These are phyloP conservation scores for Lyophyllum atratum DNA, from an alignment of 768 basidiomycete species.

Conservation along the genomic window DNA sequence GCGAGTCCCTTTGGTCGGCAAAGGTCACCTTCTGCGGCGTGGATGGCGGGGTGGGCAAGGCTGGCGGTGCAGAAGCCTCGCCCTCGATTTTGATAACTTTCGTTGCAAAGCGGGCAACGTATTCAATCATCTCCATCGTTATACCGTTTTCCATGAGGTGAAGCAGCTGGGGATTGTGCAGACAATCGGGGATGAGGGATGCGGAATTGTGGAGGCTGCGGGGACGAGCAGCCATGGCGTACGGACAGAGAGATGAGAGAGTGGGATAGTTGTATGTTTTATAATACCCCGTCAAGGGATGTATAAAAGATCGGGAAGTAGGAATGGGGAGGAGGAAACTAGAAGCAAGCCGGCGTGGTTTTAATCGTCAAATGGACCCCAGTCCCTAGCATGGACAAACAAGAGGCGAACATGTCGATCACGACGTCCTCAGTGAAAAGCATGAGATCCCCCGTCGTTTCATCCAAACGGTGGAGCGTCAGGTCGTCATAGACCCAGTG, in stretches of 20 bases:
- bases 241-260: slow-evolving; percentile 27
- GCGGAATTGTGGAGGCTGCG: slow-evolving; percentile 59
- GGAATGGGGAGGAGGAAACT: slow-evolving; percentile 19
- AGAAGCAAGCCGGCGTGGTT: slow-evolving; percentile 7
- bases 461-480: not conserved
- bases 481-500: not conserved
- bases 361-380: slow-evolving; percentile 5
- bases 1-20: slow-evolving; percentile 32
- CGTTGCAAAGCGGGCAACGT: slow-evolving; percentile 78
- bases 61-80: slow-evolving; percentile 38
- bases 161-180: slow-evolving; percentile 82
- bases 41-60: slow-evolving; percentile 67
- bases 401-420: slow-evolving; percentile 19
- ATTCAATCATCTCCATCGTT: slow-evolving; percentile 81
- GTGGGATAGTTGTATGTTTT: slow-evolving; percentile 33
- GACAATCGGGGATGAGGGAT: slow-evolving; percentile 74
- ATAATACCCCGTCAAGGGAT: slow-evolving; percentile 44
- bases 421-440: not conserved
- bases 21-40: slow-evolving; percentile 55
- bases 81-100: slow-evolving; percentile 74
- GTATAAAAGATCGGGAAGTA: slow-evolving; percentile 28
- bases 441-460: not conserved
- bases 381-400: slow-evolving; percentile 20
- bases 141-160: slow-evolving; percentile 78
- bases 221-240: slow-evolving; percentile 27